phyloP scores from a whole-genome alignment of 1,139 yeast genomes.

The Yamadazyma triangularis region DNA sequence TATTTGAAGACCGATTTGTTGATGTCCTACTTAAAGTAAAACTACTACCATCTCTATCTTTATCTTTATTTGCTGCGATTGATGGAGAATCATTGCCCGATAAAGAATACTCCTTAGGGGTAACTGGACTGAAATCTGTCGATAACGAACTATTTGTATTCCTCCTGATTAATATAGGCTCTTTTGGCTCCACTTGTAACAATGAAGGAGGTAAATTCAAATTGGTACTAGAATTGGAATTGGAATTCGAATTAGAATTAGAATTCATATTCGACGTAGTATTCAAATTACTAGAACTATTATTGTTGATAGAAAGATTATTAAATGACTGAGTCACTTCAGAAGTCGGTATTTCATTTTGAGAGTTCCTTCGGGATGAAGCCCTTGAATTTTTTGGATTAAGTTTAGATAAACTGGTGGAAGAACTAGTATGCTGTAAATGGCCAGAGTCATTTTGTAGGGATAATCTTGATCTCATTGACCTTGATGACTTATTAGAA shows the following conservation, averaged over 20 bases:
- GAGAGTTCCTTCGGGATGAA: slow-evolving; percentile 37
- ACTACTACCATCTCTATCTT: not conserved
- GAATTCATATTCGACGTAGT: slow-evolving; percentile 1
- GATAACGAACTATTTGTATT: slow-evolving; percentile 26
- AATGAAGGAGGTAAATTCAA: slow-evolving; percentile 58
- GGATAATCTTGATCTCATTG: slow-evolving; percentile 24
- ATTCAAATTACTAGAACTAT: no score
- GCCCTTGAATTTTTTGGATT: slow-evolving; percentile 24
- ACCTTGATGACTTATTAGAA: slow-evolving; percentile 47
- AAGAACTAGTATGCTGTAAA: slow-evolving; percentile 8
- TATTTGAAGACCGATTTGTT: slow-evolving; percentile 28
- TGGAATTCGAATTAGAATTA: slow-evolving; percentile 12
- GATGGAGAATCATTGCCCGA: slow-evolving; percentile 6
- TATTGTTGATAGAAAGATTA: slow-evolving; percentile 6
- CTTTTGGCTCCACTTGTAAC: slow-evolving; percentile 63
- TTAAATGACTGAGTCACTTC: no score
- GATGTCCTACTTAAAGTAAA: slow-evolving; percentile 24
- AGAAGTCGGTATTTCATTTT: slow-evolving; percentile 1
- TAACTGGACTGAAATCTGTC: slow-evolving; percentile 3
- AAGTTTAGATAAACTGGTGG: slow-evolving; percentile 9
- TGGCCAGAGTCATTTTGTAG: not conserved
- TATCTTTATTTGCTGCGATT: slow-evolving; percentile 4
- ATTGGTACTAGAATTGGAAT: slow-evolving; percentile 6
- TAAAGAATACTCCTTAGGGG: slow-evolving; percentile 5
- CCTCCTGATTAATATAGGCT: slow-evolving; percentile 54